A percentile compares a stretch with the other conserved stretches of the same genome.
Conservation (phyloP, 805 yeast genomes). For the Phaffomyces opuntiae region DNA sequence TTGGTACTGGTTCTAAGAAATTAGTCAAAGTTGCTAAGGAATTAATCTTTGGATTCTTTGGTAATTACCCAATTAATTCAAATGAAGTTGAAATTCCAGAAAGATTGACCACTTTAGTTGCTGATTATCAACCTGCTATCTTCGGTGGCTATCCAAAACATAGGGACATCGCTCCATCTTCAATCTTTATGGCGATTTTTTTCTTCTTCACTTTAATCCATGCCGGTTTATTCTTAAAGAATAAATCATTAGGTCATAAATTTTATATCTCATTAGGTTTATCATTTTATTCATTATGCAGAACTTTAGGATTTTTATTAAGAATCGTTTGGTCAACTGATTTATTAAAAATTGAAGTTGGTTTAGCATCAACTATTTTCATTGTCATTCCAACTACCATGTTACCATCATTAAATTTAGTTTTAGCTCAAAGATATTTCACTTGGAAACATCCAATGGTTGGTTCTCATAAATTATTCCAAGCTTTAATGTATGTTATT, state of each 20-base stretch:
- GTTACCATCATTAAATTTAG: conserved; percentile 51
- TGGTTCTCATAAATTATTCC: conserved; percentile 46
- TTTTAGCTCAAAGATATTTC: conserved; percentile 65
- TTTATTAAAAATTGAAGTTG: conserved; percentile 36
- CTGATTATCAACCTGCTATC: conserved; percentile 37
- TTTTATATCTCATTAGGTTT: conserved; percentile 50
- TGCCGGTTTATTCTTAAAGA: conserved; percentile 36
- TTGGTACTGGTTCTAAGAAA: conserved; percentile 22
- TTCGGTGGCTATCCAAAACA: conserved; percentile 57
- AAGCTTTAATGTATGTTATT: conserved; percentile 40
- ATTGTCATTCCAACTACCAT: conserved; percentile 52
- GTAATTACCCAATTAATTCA: conserved; percentile 1
- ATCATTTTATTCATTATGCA: conserved; percentile 43
- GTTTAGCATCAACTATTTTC: conserved; percentile 52
- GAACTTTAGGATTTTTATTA: conserved; percentile 52
- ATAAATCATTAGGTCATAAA: conserved; percentile 49
- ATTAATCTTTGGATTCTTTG: conserved; percentile 17
- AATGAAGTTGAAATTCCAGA: conserved; percentile 9
- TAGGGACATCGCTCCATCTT: conserved; percentile 53
- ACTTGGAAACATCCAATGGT: conserved; percentile 75
- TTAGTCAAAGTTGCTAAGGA: conserved; percentile 12
- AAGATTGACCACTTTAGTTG: conserved; percentile 13
- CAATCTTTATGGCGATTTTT: conserved; percentile 50
- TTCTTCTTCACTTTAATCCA: conserved; percentile 40
- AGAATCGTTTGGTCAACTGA: conserved; percentile 55